These are phyloP conservation scores for Apiospora malaysiana DNA, from an alignment of 2,329 filamentous ascomycete species.

Conservation along the genomic window DNA sequence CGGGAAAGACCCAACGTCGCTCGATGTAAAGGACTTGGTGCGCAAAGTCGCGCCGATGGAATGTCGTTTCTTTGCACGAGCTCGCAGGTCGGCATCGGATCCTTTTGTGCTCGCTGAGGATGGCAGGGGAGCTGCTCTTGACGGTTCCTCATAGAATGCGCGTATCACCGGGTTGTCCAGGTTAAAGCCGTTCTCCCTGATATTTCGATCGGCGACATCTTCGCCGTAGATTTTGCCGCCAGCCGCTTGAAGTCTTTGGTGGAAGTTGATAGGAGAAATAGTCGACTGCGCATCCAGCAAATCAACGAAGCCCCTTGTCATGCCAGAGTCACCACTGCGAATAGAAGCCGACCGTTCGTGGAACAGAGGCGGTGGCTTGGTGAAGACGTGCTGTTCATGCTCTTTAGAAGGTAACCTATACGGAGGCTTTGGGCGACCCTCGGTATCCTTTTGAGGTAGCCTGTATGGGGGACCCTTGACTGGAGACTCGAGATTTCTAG, in stretches of 20 bases:
- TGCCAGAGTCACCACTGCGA: constrained; percentile 36
- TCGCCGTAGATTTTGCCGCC: constrained; percentile 65
- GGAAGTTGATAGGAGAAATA: constrained; percentile 55
- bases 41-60: constrained; percentile 33
- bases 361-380: constrained; percentile 32
- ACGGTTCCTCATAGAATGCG: constrained; percentile 41
- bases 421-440: constrained; percentile 26
- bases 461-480: constrained; percentile 21
- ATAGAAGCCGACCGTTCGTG: constrained; percentile 41
- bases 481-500: constrained; percentile 5
- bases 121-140: not conserved
- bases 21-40: constrained; percentile 28
- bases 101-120: not conserved
- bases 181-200: constrained; percentile 45
- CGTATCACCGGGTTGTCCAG: constrained; percentile 42
- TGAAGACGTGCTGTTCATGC: constrained; percentile 27
- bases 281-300: constrained; percentile 63
- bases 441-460: constrained; percentile 18
- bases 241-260: constrained; percentile 53
- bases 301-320: constrained; percentile 51
- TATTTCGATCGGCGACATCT: constrained; percentile 68
- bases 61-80: constrained; percentile 30
- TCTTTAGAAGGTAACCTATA: constrained; percentile 32
- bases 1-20: constrained; percentile 25
- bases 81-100: not conserved